Percentiles rank a stretch among this genome's conserved stretches.
These are phyloP conservation scores for Lepidium africanum DNA, from an alignment of 345 rosid genomes.

Conservation along the genomic window DNA sequence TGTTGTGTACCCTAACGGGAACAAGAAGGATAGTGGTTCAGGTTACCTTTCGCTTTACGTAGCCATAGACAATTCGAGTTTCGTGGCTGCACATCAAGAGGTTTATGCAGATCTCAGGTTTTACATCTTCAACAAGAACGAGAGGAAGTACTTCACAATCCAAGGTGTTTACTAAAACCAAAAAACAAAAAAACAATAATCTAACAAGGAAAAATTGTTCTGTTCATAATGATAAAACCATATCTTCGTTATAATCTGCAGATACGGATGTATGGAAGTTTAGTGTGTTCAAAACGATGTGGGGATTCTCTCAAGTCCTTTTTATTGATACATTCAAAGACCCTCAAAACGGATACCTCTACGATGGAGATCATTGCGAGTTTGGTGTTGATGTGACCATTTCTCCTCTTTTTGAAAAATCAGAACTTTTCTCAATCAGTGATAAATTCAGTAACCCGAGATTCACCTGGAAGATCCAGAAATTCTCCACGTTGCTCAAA, in stretches of 20 bases:
- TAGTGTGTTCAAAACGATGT: slow-evolving; percentile 4
- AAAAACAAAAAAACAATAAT: too few relatives aligned
- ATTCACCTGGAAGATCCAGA: not conserved
- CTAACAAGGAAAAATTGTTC: not conserved
- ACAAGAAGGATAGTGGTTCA: slow-evolving; percentile 3
- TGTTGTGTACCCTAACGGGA: slow-evolving; percentile 18
- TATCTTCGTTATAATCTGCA: not conserved
- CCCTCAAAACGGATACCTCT: slow-evolving; percentile 5
- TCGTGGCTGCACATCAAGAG: not conserved
- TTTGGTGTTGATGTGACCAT: slow-evolving; percentile 19
- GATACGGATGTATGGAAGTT: slow-evolving; percentile 9
- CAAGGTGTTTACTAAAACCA: too few relatives aligned
- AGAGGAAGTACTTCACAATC: slow-evolving; percentile 17
- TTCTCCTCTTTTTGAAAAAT: not conserved
- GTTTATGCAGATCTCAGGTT: slow-evolving; percentile 21
- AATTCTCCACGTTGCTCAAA: not conserved
- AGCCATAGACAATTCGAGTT: slow-evolving; percentile 10
- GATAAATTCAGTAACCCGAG: not conserved
- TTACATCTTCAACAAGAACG: slow-evolving; percentile 13
- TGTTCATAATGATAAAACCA: not conserved
- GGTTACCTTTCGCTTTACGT: slow-evolving; percentile 23
- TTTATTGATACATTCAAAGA: not conserved
- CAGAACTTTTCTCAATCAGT: slow-evolving; percentile 1
- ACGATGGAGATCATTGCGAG: slow-evolving; percentile 21
- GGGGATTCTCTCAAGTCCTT: slow-evolving; percentile 12